Evolutionary conservation across 352 stramenopile genomes (phyloP), one percentile per base, ranked within the genome.

Genomic region (Aphanomyces euteiches): DNA sequence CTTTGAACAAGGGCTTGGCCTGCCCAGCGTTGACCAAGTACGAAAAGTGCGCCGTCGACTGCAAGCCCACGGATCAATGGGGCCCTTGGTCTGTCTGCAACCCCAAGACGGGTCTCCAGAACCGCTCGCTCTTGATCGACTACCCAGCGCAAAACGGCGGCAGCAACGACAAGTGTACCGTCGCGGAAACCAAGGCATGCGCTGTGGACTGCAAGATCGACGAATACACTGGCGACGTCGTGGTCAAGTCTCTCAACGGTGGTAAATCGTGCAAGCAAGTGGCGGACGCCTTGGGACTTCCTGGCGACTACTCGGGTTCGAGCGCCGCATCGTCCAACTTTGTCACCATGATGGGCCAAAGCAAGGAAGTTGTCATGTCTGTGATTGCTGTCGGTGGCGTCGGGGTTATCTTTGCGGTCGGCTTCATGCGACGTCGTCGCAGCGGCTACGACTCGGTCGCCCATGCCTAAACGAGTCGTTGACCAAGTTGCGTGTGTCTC

Each of bases 91-190:
- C 17, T 34, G 17, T 57, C 19, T 67, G 59, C 59, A 48, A 56
- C 10, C 15, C 21, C 17, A 38, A n/a, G 41, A 39, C 21, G 10
- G 59, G 59, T n/a, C 37, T 67, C 12, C 28, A 21, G 59, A 48
- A 19, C n/a, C 59, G 59, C 41, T 56, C 38, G 15, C 17, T 67
- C 19, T 7, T 34, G 15, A 56, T 67, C 43, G 43, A 67, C 19
- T 67, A 67, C 59, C 59, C 59, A 5, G 59, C 59, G 19, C 59
- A 67, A 36, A 48, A 67, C 43, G 59, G 59, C n/a, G 59, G 59
- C 37, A 53, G 40, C 40, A 67, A 67, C 41, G 59, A 54, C 21
- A 45, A 7, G 5, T 67, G 59, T n/a, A 56, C 38, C 17, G 59
- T 67, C 3, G 12, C 7, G 21, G 39, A 67, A 37, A 10, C 41